Percentiles rank a stretch among this genome's conserved stretches.
phyloP scores from a whole-genome alignment of 2,329 filamentous ascomycete species.

The Cordyceps cateniannulata region DNA sequence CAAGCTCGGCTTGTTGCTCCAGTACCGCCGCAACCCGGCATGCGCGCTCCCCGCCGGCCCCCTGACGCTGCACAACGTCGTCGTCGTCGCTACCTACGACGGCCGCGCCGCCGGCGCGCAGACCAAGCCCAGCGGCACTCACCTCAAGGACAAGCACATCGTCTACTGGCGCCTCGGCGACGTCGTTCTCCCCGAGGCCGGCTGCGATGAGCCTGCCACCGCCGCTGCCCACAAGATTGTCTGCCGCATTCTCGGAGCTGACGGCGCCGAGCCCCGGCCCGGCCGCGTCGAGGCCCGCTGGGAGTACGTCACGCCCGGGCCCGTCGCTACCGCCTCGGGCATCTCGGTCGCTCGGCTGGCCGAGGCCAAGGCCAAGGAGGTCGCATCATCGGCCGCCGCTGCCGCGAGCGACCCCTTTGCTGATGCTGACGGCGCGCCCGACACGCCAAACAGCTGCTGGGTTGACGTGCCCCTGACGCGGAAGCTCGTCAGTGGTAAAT shows the following conservation, averaged over 20 bases:
- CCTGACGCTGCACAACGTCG: constrained; percentile 60
- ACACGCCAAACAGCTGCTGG: constrained; percentile 42
- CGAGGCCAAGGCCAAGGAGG: constrained; percentile 42
- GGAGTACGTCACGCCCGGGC: constrained; percentile 50
- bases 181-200: constrained; percentile 56
- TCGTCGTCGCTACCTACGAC: constrained; percentile 60
- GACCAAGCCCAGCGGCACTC: constrained; percentile 73
- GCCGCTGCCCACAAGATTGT: constrained; percentile 68
- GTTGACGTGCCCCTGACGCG: constrained; percentile 56
- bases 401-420: constrained; percentile 59
- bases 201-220: neutral
- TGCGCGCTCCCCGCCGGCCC: constrained; percentile 37
- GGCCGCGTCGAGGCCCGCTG: constrained; percentile 79
- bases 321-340: constrained; percentile 42
- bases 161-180: constrained; percentile 79
- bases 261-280: constrained; percentile 61
- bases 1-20: constrained; percentile 79
- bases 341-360: constrained; percentile 54
- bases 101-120: constrained; percentile 62
- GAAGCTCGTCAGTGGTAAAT: constrained; percentile 70
- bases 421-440: constrained; percentile 30
- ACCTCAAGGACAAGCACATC: constrained; percentile 67
- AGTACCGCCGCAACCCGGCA: constrained; percentile 75
- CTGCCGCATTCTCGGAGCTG: constrained; percentile 69
- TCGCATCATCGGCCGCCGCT: constrained; percentile 6